phyloP scores from a whole-genome alignment of 176 grass and related monocot species.

The Rhynchospora breviuscula region DNA sequence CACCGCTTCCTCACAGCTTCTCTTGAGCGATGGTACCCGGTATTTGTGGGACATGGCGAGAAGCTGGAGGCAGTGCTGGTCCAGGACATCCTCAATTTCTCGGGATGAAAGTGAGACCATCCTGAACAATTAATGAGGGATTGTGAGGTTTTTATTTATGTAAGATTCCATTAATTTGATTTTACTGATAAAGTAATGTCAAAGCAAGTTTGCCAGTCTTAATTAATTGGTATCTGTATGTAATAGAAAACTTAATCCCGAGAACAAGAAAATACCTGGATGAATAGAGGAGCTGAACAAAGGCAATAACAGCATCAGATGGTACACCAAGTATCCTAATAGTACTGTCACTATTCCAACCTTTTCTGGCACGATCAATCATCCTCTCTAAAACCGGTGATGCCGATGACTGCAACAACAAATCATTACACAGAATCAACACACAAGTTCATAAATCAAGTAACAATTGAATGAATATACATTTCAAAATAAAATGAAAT shows the following conservation, averaged over 20 bases:
- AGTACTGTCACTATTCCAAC: constrained; percentile 21
- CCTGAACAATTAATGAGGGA: not conserved
- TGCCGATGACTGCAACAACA: constrained; percentile 34
- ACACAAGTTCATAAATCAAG: not conserved
- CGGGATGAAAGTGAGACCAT: not conserved
- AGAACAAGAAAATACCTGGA: constrained; percentile 12
- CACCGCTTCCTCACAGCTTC: constrained; percentile 41
- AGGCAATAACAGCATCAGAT: constrained; percentile 42
- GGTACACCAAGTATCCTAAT: constrained; percentile 51
- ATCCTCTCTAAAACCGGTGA: constrained; percentile 73
- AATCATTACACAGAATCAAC: not conserved
- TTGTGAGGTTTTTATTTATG: not conserved
- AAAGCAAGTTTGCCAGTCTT: not conserved
- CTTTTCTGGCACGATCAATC: constrained; percentile 22
- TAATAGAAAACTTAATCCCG: not conserved
- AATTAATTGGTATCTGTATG: not conserved
- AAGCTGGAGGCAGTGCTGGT: constrained; percentile 43
- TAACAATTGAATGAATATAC: not conserved
- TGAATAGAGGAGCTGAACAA: constrained; percentile 56
- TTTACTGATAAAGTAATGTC: not conserved
- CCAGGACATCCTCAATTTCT: constrained; percentile 37
- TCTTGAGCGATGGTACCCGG: constrained; percentile 57
- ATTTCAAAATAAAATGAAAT: not conserved
- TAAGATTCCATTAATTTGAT: not conserved
- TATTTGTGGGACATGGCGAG: constrained; percentile 65